These are phyloP conservation scores for Coelastrella sp. DNA, from an alignment of 139 green algal species.

Conservation along the genomic window DNA sequence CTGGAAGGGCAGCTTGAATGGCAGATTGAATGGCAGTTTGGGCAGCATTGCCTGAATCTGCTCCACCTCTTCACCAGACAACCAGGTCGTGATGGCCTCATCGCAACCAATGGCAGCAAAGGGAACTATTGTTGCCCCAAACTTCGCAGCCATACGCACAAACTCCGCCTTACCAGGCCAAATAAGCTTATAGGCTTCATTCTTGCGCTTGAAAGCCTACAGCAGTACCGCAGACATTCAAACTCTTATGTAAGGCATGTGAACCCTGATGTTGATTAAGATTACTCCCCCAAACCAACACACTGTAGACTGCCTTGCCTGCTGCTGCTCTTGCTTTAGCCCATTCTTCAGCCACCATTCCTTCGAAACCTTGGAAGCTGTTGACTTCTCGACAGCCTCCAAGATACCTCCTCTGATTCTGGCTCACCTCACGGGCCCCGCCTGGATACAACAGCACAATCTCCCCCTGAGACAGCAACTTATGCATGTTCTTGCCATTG, in stretches of 20 bases:
- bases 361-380: background rate
- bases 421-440: constrained; percentile 77
- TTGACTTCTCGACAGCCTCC: background rate
- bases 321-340: too few relatives aligned
- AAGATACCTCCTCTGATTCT: background rate
- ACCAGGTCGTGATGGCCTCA: constrained; percentile 53
- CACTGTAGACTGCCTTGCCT: too few relatives aligned
- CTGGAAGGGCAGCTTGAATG: background rate
- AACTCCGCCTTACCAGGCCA: constrained; percentile 94
- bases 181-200: constrained; percentile 94
- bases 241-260: too few relatives aligned
- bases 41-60: constrained; percentile 63
- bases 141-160: constrained; percentile 87
- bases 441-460: constrained; percentile 92
- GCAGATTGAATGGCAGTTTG: constrained; percentile 50
- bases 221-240: background rate
- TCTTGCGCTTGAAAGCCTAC: constrained; percentile 58
- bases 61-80: constrained; percentile 65
- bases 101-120: constrained; percentile 88
- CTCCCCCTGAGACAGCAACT: constrained; percentile 82
- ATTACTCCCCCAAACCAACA: too few relatives aligned
- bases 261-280: too few relatives aligned
- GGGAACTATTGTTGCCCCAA: constrained; percentile 94
- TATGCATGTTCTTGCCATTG: constrained; percentile 78
- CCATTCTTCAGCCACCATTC: too few relatives aligned